Evolutionary conservation across 768 basidiomycete genomes (phyloP), one percentile per base, ranked within the genome.

Genomic region (Lactarius sp.): DNA sequence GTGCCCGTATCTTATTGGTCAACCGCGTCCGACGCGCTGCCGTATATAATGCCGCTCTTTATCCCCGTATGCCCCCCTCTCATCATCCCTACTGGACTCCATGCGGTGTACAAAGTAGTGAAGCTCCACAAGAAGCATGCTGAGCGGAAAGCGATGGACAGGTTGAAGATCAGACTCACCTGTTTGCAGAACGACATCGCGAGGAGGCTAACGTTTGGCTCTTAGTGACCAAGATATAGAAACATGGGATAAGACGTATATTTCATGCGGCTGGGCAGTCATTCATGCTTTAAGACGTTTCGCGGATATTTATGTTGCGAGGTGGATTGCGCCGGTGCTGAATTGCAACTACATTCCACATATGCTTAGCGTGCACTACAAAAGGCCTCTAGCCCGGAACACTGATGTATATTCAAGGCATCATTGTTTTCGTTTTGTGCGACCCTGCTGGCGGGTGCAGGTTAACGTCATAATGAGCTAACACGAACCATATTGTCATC

Each of bases 21-120:
- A 14, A 65, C 67, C 9, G 60, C 57, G 14, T 42, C 41, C 27
- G 52, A 51, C 7, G 65, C 67, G 31, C 22, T 68, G 22, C 61
- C 62, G 52, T 66, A 68, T 9, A 58, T 66, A 61, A 52, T 68
- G 31, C 47, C 62, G 8, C 61, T 68, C 41, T 61, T 65, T 13
- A 37, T 68, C 4, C 36, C n/a, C 2, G 61, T 62, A 14, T 59
- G 57, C 20, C 67, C 67, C 1, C 37, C 52, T 8, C 58, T 68
- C n/a, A 36, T 66, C 36, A 58, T 68, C 4, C 67, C 67, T n/a
- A 65, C 67, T 20, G 60, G 60, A 6, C 58, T 66, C 39, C 60
- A 66, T 44, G 61, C 67, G 8, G 58, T 54, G 10, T 68, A 66
- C 47, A 66, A 54, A 27, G 20, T 61, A n/a, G 49, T 68, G 39